Base-by-base conservation (phyloP, 2,329 filamentous ascomycete species). In the Purpureocillium lavendulum region DNA sequence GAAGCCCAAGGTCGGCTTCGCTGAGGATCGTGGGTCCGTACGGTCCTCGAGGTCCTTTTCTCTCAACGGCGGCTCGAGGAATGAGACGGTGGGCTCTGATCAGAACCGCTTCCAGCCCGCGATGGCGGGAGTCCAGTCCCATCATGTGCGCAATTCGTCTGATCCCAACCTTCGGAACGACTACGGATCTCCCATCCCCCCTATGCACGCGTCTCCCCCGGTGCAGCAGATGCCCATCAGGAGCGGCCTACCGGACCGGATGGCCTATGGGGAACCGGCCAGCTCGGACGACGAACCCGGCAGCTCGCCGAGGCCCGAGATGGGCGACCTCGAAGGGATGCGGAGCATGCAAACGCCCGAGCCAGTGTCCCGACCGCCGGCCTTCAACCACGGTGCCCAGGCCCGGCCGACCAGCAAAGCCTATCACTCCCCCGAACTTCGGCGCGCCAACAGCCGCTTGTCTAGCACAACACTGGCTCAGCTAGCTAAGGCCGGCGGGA, bases 381-480 rank as follows among this genome's bases (percentile, higher is more conserved):
- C 78, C 10, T 90, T 96, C 57, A 75, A 79, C 35, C 87, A 95
- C 59, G 72, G 74, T 30, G 77, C 88, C 11, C 78, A 83, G 44
- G 75, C 82, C 38, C 74, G 77, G 36, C 88, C 88, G 5, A 68
- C 71, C 2, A 79, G 75, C 43, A 77, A 58, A 33, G 85, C 85
- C 0, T 79, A 84, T 49, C 78, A 86, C 42, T 82, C 87, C 24
- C 77, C 84, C 12, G 86, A 92, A 55, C 70, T 90, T 51, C 82
- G 85, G 45, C 80, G 80, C 47, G 87, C 85, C 38, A 92, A 87
- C 50, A 88, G 83, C 49, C 82, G 87, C 16, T 80, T 97, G 58
- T 95, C 92, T 18, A 76, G 73, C 49, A 80, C 80, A 1, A 97
- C 90, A 1, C 69, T 96, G 34, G 74, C 81, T 33, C 87, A 96